These are phyloP conservation scores for Euphorbia schlechtendalii DNA, from an alignment of 441 rosid species.

Conservation along the genomic window DNA sequence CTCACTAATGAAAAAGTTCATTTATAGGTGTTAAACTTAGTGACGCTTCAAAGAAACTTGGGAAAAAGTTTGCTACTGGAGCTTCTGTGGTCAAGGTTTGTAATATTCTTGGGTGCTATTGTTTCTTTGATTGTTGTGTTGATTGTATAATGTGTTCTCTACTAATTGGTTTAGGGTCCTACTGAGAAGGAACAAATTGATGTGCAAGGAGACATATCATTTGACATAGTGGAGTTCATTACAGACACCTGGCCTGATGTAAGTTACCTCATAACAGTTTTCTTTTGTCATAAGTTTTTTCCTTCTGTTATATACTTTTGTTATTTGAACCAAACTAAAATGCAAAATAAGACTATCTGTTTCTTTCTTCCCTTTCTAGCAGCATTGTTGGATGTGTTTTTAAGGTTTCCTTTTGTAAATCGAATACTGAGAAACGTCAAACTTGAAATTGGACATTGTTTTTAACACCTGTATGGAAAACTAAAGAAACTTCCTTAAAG, in stretches of 20 bases:
- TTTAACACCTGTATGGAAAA: not conserved
- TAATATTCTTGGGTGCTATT: not conserved
- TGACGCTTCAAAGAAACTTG: conserved; percentile 87
- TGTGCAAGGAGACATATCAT: conserved; percentile 88
- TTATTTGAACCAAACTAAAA: not conserved
- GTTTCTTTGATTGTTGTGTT: not conserved
- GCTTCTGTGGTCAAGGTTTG: conserved; percentile 90
- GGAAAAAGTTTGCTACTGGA: conserved; percentile 94
- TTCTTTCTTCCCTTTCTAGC: not conserved
- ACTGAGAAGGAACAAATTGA: conserved; percentile 94
- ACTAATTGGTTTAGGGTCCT: conserved; percentile 51
- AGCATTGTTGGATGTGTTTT: not conserved
- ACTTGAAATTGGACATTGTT: not conserved
- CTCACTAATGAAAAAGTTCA: not conserved
- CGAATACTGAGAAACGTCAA: not conserved
- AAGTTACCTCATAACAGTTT: conserved; percentile 18
- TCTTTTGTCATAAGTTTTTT: not conserved
- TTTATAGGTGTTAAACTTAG: conserved; percentile 73
- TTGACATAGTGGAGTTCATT: conserved; percentile 71
- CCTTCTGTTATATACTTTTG: not conserved
- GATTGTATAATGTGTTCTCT: not conserved
- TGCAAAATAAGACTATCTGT: not conserved
- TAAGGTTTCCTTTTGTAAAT: not conserved
- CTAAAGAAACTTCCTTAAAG: not conserved
- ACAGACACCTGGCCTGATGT: conserved; percentile 89